These are phyloP conservation scores for Ophiostoma himal-ulmi DNA, from an alignment of 2,329 filamentous ascomycete genomes.

Conservation along the genomic window DNA sequence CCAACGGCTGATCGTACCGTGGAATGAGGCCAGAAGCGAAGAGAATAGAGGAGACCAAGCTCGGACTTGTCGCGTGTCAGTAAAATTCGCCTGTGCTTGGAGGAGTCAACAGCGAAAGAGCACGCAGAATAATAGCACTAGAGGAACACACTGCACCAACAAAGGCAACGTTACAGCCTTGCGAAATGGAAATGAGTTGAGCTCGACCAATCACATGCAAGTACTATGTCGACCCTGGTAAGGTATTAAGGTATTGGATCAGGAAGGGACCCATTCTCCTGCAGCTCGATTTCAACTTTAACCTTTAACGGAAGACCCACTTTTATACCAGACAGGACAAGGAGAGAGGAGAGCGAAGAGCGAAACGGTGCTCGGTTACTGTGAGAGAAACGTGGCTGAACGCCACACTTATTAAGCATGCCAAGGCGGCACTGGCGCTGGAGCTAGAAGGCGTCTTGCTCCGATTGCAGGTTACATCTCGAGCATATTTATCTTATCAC, in stretches of 20 bases:
- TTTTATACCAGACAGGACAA: neutral
- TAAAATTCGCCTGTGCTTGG: no score
- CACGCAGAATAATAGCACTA: neutral
- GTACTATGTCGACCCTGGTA: neutral
- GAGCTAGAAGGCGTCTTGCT: no score
- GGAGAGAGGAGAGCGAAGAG: neutral
- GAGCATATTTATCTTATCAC: neutral
- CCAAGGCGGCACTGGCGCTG: neutral
- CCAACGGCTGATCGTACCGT: neutral
- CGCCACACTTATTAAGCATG: neutral
- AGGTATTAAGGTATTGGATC: neutral
- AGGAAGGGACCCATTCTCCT: neutral
- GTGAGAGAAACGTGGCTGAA: neutral
- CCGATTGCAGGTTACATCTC: slow-evolving; percentile 1
- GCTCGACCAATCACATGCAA: neutral
- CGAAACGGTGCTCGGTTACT: neutral
- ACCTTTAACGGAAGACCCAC: neutral
- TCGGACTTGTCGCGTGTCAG: no score
- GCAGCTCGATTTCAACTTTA: neutral
- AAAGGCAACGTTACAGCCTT: slow-evolving; percentile 14
- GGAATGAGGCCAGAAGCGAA: neutral
- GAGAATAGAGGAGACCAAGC: no score
- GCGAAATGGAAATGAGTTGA: neutral
- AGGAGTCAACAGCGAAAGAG: neutral
- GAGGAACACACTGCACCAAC: neutral